A percentile compares a stretch with the other conserved stretches of the same genome.
Evolutionary conservation across 805 yeast species (phyloP).

Genomic region (Jamesozyma spencerorum): DNA sequence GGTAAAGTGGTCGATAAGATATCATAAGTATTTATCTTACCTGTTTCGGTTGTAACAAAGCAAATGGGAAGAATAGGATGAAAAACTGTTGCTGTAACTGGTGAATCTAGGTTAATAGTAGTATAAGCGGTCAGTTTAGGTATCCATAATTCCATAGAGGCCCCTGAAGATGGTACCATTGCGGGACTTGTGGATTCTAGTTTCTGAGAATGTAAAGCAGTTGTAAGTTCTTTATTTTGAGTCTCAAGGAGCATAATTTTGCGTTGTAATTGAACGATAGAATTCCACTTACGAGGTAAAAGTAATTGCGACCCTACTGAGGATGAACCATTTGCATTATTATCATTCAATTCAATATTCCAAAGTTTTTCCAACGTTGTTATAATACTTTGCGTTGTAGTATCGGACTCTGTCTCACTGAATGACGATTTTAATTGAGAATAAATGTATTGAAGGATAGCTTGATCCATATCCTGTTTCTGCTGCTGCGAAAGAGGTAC

Average conservation of each 20-base stretch:
- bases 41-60: slow-evolving; percentile 62
- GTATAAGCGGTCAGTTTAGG: slow-evolving; percentile 41
- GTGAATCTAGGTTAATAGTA: slow-evolving; percentile 49
- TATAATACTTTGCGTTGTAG: no score
- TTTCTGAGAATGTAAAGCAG: slow-evolving; percentile 30
- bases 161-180: slow-evolving; percentile 15
- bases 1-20: slow-evolving; percentile 50
- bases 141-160: slow-evolving; percentile 39
- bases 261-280: slow-evolving; percentile 72
- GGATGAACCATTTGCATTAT: no score
- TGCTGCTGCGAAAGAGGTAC: slow-evolving; percentile 12
- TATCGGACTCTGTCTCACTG: no score
- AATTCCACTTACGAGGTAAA: slow-evolving; percentile 64
- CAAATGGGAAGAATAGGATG: slow-evolving; percentile 69
- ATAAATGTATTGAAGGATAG: slow-evolving; percentile 12
- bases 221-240: slow-evolving; percentile 41
- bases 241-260: slow-evolving; percentile 62
- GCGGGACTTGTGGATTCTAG: neutral
- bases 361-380: no score
- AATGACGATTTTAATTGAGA: slow-evolving; percentile 5
- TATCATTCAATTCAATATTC: no score
- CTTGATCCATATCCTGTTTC: slow-evolving; percentile 10
- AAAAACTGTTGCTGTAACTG: slow-evolving; percentile 53
- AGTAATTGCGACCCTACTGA: slow-evolving; percentile 4
- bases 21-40: slow-evolving; percentile 67